Conservation (phyloP, 306 rosid species). For the Adenanthera pavonina region DNA sequence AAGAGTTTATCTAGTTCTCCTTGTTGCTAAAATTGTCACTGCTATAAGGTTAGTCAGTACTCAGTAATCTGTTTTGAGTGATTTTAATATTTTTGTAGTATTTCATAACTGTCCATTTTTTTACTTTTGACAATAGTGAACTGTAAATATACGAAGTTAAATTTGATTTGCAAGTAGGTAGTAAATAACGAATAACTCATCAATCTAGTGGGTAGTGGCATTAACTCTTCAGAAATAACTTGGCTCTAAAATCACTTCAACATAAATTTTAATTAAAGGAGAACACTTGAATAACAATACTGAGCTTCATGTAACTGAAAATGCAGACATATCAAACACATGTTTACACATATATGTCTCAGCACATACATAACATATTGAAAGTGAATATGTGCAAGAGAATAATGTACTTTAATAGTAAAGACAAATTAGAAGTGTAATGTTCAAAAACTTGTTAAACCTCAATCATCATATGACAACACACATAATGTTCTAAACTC, state of each 20-base stretch:
- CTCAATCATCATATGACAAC: not conserved
- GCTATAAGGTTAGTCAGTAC: not conserved
- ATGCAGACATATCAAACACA: not conserved
- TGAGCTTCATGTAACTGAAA: not conserved
- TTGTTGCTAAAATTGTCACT: not conserved
- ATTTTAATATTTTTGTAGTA: not conserved
- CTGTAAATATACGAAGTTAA: not conserved
- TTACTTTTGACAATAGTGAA: not conserved
- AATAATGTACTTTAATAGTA: not conserved
- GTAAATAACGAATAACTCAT: not conserved
- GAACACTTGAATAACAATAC: not conserved
- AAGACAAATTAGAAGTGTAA: not conserved
- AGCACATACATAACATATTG: not conserved
- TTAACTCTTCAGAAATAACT: not conserved
- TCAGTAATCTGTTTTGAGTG: not conserved
- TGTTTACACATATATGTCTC: not conserved
- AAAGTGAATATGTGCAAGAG: not conserved
- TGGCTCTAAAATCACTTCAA: not conserved
- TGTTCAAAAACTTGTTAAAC: not conserved
- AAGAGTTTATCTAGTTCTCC: not conserved
- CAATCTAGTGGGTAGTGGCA: not conserved
- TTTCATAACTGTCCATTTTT: not conserved
- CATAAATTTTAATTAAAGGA: conserved; percentile 8
- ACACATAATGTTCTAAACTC: not conserved
- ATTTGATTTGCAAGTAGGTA: conserved; percentile 4